A percentile compares a stretch with the other conserved stretches of the same genome.
Evolutionary conservation across 2,329 filamentous ascomycete genomes (phyloP).

Genomic region (Hysterium pulicare): DNA sequence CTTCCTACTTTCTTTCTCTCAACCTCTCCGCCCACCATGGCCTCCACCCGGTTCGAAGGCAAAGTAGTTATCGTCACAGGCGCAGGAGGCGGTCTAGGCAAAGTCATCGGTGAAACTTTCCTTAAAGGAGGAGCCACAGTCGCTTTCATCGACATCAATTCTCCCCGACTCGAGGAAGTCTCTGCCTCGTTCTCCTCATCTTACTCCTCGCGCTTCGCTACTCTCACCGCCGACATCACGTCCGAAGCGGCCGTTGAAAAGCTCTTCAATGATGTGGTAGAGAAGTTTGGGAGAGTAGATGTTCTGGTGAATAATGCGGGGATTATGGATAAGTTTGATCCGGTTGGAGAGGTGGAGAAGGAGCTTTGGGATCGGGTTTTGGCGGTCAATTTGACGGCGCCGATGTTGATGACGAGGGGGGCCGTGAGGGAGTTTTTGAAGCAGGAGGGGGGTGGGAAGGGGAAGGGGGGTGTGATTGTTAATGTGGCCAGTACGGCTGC

Average conservation of each 20-base stretch:
- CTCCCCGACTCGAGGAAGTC: constrained; percentile 22
- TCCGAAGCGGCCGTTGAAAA: constrained; percentile 31
- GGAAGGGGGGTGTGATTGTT: constrained; percentile 47
- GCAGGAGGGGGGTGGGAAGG: too few species aligned
- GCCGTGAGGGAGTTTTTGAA: constrained; percentile 50
- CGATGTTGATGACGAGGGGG: constrained; percentile 51
- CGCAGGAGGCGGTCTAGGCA: constrained; percentile 7
- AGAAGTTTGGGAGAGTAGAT: constrained; percentile 50
- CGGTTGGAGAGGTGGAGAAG: constrained; percentile 47
- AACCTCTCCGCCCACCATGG: too few species aligned
- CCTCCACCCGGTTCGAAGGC: too few species aligned
- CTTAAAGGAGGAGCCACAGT: constrained; percentile 31
- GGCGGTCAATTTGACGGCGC: constrained; percentile 55
- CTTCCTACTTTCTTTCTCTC: too few species aligned
- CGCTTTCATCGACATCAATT: constrained; percentile 35
- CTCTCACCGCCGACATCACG: constrained; percentile 39
- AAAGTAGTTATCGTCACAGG: constrained; percentile 9
- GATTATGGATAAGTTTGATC: constrained; percentile 56
- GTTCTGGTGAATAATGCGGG: constrained; percentile 59
- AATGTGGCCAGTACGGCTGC: constrained; percentile 52
- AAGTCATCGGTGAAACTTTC: constrained; percentile 5
- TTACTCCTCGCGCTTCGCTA: constrained; percentile 21
- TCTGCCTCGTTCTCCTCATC: constrained; percentile 20
- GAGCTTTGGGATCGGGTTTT: constrained; percentile 54
- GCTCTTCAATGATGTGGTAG: constrained; percentile 35